Base-by-base conservation (phyloP, 371 early-diverging fungal genomes). In the Lichtheimia hyalospora region DNA sequence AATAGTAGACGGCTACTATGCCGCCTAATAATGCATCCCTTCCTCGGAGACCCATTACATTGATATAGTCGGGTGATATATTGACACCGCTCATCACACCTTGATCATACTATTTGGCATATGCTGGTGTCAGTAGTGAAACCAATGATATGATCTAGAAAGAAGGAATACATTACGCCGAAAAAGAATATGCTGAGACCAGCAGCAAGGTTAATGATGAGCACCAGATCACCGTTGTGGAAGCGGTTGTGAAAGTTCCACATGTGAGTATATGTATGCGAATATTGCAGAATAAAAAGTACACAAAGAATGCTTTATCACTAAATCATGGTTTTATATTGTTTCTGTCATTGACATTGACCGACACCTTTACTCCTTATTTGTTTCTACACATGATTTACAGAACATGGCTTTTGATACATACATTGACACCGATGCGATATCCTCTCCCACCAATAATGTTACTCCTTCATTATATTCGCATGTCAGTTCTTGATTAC, bases 81-180 rank as follows among this genome's bases (percentile, higher is more conserved):
- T 75, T 75, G 16, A 76, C 76, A 50, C 69, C 67, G 46, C 66
- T 59, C 76, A 76, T 76, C 1, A 76, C 76, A 49, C 76, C 76
- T 60, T 76, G 76, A 62, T 76, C 76, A 64, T 76, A 75, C 58
- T 58, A 50, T 34, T 28, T 0, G 18, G 14, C 20, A 8, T 23
- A 4, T 3, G 1, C 7, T 24, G 46, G 15, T 25, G 16, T 49
- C n/a, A 40, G 27, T 49, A 20, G 23, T 57, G 18, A 46, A 14
- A 49, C 0, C 1, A 20, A 15, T 5, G 4, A 3, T 5, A 24
- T 27, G 13, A 28, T 15, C 52, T 25, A 52, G n/a, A 14, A 51
- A 25, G 5, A n/a, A 39, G 3, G n/a, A 2, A 65, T 20, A 64
- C 68, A 62, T 60, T 68, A 74, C 74, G n/a, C 74, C 74, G 69